A percentile compares a stretch with the other conserved stretches of the same genome.
Conservation (phyloP, 2,329 filamentous ascomycete species). For the Zalaria sp. region DNA sequence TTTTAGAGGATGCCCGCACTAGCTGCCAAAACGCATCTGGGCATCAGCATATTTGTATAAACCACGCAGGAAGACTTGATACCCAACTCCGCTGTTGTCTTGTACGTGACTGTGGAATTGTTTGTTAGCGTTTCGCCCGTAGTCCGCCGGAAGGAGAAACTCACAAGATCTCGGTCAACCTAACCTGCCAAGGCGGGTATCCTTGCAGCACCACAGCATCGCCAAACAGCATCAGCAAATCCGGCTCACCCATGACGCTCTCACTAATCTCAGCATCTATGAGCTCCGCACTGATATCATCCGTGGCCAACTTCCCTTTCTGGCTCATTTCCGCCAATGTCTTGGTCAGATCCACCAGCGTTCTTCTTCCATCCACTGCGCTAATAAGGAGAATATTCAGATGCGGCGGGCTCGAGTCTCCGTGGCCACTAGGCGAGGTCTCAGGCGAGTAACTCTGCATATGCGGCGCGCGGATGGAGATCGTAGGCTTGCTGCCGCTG, state of each 20-base stretch:
- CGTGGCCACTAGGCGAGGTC: constrained; percentile 29
- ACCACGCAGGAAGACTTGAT: constrained; percentile 81
- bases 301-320: constrained; percentile 62
- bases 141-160: constrained; percentile 17
- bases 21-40: constrained; percentile 71
- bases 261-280: constrained; percentile 77
- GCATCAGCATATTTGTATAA: constrained; percentile 74
- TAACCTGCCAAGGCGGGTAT: constrained; percentile 93
- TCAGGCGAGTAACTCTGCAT: constrained; percentile 42
- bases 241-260: constrained; percentile 73
- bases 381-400: constrained; percentile 67
- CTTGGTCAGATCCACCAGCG: constrained; percentile 86
- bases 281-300: constrained; percentile 73
- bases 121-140: constrained; percentile 6
- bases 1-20: constrained; percentile 5
- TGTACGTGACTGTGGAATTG: constrained; percentile 30
- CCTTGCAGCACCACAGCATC: constrained; percentile 73
- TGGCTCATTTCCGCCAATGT: constrained; percentile 94
- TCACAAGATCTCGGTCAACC: constrained; percentile 84
- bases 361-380: constrained; percentile 78
- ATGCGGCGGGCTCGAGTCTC: constrained; percentile 20
- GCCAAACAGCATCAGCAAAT: constrained; percentile 76
- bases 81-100: constrained; percentile 73
- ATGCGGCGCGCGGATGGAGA: constrained; percentile 62
- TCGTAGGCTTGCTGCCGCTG: constrained; percentile 46